Percentiles rank a stretch among this genome's conserved stretches.
Conservation (phyloP, 116 monocot genomes). For the Dioscorea cayenensis region DNA sequence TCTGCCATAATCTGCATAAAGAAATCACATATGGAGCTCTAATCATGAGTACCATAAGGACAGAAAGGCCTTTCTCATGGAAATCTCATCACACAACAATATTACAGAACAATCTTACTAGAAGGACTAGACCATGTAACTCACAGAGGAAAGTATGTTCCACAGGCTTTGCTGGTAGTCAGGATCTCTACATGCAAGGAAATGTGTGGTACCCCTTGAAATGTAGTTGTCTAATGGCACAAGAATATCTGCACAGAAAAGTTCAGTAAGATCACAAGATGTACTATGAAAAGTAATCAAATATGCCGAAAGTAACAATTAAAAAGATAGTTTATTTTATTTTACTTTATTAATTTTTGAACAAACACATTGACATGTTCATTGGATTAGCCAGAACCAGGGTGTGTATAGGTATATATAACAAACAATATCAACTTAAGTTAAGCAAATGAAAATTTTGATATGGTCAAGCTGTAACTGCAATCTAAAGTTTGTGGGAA, state of each 20-base stretch:
- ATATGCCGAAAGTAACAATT: too few species aligned
- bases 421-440: too few species aligned
- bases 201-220: slow-evolving; percentile 81
- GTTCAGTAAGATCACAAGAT: background rate
- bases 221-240: slow-evolving; percentile 98
- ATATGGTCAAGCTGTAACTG: too few species aligned
- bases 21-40: background rate
- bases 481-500: too few species aligned
- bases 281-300: background rate
- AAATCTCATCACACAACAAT: background rate
- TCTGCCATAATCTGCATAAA: slow-evolving; percentile 82
- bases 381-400: too few species aligned
- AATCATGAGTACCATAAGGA: background rate
- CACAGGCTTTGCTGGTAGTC: slow-evolving; percentile 95
- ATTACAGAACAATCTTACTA: too few species aligned
- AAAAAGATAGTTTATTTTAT: too few species aligned
- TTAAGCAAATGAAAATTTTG: too few species aligned
- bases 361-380: too few species aligned
- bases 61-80: background rate
- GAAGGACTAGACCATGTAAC: slow-evolving; percentile 6
- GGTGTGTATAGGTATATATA: too few species aligned
- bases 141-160: slow-evolving; percentile 82
- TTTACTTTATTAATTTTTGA: too few species aligned
- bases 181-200: slow-evolving; percentile 85
- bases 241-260: slow-evolving; percentile 69